Base-by-base conservation (phyloP, 2,329 filamentous ascomycete species). In the Cladophialophora yegresii region DNA sequence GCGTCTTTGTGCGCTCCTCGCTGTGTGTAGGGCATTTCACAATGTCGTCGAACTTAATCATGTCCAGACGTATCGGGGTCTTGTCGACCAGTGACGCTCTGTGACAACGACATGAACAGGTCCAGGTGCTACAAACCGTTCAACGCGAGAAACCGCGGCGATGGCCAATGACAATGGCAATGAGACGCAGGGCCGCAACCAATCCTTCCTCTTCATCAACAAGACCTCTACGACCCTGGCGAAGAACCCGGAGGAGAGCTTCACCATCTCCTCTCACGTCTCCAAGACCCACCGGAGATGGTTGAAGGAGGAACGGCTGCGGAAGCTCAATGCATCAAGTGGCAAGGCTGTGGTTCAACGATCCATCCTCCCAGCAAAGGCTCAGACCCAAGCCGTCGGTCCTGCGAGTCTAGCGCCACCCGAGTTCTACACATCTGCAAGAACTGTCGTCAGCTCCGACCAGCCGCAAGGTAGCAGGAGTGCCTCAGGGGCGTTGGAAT, bases 251-350 rank as follows among this genome's bases (percentile, higher is more conserved):
- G 54, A 58, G 16, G 63, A 65, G 40, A 65, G 58, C 47, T 65
- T 65, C 58, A 62, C 63, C n/a, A 65, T 65, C 26, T 61, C 63
- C 16, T 65, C 63, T 9, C 63, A 65, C 23, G 63, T 65, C 16
- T 65, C 63, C 2, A 65, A 61, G 28, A 65, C 58, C 16, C 63
- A 65, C 47, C 58, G 63, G 30, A 61, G 57, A 20, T 61, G 63
- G 54, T 36, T 61, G 28, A 65, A 65, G 36, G 58, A 57, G 13
- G 53, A 65, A 33, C 57, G 36, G 36, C 45, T 61, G 58, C 56
- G 58, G 36, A 49, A 53, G 30, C 43, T 65, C 28, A 22, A 47
- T 13, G 53, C 54, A 7, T 61, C 63, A 20, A 40, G 53, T 12
- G 50, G 58, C 53, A 65, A 58, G 51, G 58, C 58, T 58, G 33